These are phyloP conservation scores for Heracleum sosnowskyi DNA, from an alignment of 129 eudicot species.

Conservation along the genomic window DNA sequence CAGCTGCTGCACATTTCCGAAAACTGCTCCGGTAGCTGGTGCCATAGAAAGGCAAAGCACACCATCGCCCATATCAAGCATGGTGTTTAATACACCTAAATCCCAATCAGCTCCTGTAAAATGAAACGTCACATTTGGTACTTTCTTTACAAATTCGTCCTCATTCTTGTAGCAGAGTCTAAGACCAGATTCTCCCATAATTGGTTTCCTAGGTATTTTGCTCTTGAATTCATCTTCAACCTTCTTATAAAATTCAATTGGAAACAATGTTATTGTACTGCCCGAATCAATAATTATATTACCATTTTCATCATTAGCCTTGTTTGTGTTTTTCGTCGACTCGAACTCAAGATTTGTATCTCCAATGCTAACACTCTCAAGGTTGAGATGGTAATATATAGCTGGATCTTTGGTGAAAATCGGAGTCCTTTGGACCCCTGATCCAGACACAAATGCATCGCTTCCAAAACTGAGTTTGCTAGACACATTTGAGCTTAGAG, in stretches of 20 bases:
- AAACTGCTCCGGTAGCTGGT: background rate
- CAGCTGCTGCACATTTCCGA: background rate
- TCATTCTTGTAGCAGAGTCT: background rate
- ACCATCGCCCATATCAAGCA: background rate
- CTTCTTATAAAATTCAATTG: background rate
- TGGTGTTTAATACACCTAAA: background rate
- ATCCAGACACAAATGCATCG: too few relatives aligned
- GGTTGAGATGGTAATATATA: constrained; percentile 37
- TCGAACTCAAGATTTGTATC: background rate
- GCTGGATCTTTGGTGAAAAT: background rate
- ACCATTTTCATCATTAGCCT: background rate
- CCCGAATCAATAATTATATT: background rate
- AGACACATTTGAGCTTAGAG: constrained; percentile 3
- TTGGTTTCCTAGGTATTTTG: background rate
- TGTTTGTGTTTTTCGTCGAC: background rate
- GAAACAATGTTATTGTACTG: background rate
- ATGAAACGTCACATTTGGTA: background rate
- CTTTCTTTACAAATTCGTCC: background rate
- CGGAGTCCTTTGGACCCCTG: too few relatives aligned
- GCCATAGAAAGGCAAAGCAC: background rate
- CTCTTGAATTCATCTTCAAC: background rate
- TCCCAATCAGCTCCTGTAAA: background rate
- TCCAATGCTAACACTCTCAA: constrained; percentile 39
- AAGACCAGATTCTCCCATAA: background rate
- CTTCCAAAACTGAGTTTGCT: constrained; percentile 14